These are phyloP conservation scores for Colletotrichum abscissum DNA, from an alignment of 2,329 filamentous ascomycete genomes.

Conservation along the genomic window DNA sequence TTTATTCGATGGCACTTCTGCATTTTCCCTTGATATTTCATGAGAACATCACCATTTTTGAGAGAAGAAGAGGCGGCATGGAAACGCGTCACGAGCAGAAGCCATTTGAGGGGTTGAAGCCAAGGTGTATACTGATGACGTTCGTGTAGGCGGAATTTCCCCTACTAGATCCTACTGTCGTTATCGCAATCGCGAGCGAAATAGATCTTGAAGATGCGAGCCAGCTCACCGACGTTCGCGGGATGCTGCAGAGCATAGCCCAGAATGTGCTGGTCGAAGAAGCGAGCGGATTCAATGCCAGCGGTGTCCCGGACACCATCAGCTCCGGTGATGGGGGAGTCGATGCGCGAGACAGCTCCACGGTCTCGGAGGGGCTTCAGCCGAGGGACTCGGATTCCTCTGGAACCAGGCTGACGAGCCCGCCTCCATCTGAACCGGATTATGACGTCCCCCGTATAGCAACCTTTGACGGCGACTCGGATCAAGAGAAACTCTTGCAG, in stretches of 20 bases:
- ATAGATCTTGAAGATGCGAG: constrained; percentile 69
- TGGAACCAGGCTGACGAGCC: constrained; percentile 39
- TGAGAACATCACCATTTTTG: not conserved
- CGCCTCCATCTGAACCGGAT: constrained; percentile 26
- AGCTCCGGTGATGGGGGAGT: constrained; percentile 39
- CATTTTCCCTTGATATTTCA: not conserved
- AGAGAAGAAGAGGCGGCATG: not conserved
- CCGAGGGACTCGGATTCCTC: constrained; percentile 45
- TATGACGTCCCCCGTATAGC: constrained; percentile 34
- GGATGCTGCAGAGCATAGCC: constrained; percentile 74
- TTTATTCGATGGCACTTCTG: not conserved
- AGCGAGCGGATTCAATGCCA: constrained; percentile 81
- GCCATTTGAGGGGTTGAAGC: too few relatives aligned
- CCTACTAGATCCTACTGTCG: constrained; percentile 80
- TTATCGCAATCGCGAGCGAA: constrained; percentile 81
- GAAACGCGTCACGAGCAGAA: not conserved
- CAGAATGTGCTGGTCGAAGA: constrained; percentile 74
- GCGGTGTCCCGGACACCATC: constrained; percentile 68
- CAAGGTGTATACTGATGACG: not conserved
- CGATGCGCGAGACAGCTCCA: constrained; percentile 39
- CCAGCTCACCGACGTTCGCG: constrained; percentile 64
- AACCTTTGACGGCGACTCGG: constrained; percentile 53
- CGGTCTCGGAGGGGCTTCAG: constrained; percentile 40
- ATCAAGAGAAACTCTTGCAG: constrained; percentile 70
- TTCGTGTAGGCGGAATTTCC: constrained; percentile 47